Evolutionary conservation across 2,329 filamentous ascomycete genomes (phyloP), one percentile per base, ranked within the genome.

Genomic region (Macroventuria anomochaeta): DNA sequence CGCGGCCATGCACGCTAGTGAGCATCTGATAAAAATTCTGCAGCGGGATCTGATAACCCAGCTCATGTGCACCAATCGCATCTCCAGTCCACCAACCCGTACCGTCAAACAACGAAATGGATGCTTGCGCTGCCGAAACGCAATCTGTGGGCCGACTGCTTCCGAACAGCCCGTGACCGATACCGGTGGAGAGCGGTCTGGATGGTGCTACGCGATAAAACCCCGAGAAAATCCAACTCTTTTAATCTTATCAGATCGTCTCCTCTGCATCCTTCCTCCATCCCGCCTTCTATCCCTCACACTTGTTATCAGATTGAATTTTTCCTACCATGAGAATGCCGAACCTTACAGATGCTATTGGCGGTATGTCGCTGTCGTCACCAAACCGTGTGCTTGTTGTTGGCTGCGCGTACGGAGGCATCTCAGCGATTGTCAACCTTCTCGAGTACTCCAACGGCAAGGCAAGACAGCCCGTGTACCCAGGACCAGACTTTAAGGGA

Each of bases 361-460:
- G 62, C 26, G 67, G 63, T 15, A 46, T 73, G 46, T 64, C 62
- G n/a, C 56, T 72, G 12, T 67, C 70, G 3, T 60, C 61, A 20
- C 70, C 71, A 17, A 70, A 75, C 48, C 64, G 68, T 1, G 57
- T 92, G 10, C 79, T 92, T 31, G 79, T 92, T 49, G 81, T 88
- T 26, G 89, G 89, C 31, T 88, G 87, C 59, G 88, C 86, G 32
- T 92, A 92, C 64, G 84, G 81, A n/a, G 89, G 89, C 28, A 80
- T 92, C 5, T 83, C 86, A 11, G 81, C 84, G 1, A 83, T 85
- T 5, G 75, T 89, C 62, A 88, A 89, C 67, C 79, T 93, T 6
- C 75, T 88, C 17, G 87, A 91, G 67, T 79, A 89, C 29, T 83
- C 83, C 54, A 78, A 83, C 52, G 86, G 86, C 15, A 75, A 79